Percentiles rank a stretch among this genome's conserved stretches.
Conservation (phyloP, 108 stramenopile genomes). For the Phaeodactylum tricornutum region DNA sequence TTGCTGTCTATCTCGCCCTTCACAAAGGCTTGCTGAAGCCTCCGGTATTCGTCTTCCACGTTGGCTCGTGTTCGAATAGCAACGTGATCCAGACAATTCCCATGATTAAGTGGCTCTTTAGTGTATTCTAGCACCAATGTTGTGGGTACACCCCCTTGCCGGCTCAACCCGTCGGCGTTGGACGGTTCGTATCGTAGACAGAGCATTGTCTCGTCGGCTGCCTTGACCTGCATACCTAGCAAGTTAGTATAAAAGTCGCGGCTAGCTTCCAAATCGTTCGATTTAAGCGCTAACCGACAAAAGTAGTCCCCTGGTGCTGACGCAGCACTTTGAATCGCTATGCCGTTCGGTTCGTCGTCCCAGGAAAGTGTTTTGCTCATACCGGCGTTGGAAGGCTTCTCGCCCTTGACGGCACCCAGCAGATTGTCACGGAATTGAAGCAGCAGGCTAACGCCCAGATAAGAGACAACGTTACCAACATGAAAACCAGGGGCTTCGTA, state of each 20-base stretch:
- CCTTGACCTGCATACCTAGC: constrained; percentile 23
- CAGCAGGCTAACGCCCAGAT: constrained; percentile 19
- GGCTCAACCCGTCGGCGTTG: too few relatives aligned
- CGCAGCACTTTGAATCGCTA: constrained; percentile 16
- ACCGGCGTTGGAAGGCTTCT: neutral
- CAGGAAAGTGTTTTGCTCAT: neutral
- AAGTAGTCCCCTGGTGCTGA: constrained; percentile 29
- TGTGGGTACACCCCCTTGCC: constrained; percentile 26
- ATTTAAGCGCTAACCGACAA: constrained; percentile 14
- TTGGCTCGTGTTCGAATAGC: constrained; percentile 14
- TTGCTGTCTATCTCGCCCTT: neutral
- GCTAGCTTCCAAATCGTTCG: constrained; percentile 10
- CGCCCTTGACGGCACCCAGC: constrained; percentile 4
- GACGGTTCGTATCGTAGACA: constrained; percentile 21
- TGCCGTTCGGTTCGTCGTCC: constrained; percentile 22
- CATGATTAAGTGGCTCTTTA: constrained; percentile 5
- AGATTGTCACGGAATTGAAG: constrained; percentile 25
- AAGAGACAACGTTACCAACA: constrained; percentile 16
- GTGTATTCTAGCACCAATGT: constrained; percentile 20
- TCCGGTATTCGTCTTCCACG: constrained; percentile 3
- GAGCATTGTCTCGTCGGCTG: constrained; percentile 13
- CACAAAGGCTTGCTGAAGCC: too few relatives aligned
- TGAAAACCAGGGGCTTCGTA: neutral
- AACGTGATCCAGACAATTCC: constrained; percentile 29
- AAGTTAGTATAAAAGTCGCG: constrained; percentile 18